phyloP scores from a whole-genome alignment of 2,329 filamentous ascomycete species.

The Lasiodiplodia citricola region DNA sequence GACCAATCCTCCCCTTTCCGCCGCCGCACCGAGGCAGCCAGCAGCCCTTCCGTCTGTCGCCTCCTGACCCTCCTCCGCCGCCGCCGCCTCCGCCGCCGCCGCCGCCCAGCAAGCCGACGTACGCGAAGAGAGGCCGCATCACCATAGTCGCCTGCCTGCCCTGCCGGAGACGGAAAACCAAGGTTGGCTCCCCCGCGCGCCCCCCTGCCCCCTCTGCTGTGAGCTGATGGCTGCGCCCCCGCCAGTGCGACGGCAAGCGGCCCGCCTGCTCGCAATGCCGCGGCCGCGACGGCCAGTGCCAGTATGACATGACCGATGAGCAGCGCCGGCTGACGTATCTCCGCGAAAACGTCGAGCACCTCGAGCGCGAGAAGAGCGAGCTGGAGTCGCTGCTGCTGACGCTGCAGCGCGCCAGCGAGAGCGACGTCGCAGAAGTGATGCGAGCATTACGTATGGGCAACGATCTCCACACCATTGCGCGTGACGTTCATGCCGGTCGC shows the following conservation, averaged over 20 bases:
- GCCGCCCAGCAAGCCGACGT: slow-evolving; percentile 28
- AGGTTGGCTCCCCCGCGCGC: slow-evolving; percentile 26
- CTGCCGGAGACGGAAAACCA: slow-evolving; percentile 33
- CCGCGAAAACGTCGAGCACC: slow-evolving; percentile 32
- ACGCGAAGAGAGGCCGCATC: slow-evolving; percentile 32
- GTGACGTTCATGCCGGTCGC: slow-evolving; percentile 30
- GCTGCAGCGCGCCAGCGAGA: slow-evolving; percentile 30
- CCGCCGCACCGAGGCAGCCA: slow-evolving; percentile 1
- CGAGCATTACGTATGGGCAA: slow-evolving; percentile 29
- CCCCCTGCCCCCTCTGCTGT: not conserved
- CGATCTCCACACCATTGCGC: slow-evolving; percentile 30
- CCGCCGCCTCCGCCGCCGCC: slow-evolving; percentile 20
- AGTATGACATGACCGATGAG: slow-evolving; percentile 36
- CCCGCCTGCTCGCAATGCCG: slow-evolving; percentile 32
- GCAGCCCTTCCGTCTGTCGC: slow-evolving; percentile 12
- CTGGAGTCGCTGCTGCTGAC: slow-evolving; percentile 31
- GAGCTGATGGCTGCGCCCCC: slow-evolving; percentile 6
- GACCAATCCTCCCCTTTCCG: slow-evolving; percentile 27
- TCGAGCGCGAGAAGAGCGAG: slow-evolving; percentile 30
- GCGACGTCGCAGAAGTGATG: slow-evolving; percentile 31
- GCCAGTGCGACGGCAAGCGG: slow-evolving; percentile 33
- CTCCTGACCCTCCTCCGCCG: slow-evolving; percentile 19
- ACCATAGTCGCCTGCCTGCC: slow-evolving; percentile 35
- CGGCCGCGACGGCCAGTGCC: slow-evolving; percentile 30
- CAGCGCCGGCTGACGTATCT: slow-evolving; percentile 34